Evolutionary conservation across 2,329 filamentous ascomycete species (phyloP), one percentile per base, ranked within the genome.

Genomic region (Aspergillus sergii): DNA sequence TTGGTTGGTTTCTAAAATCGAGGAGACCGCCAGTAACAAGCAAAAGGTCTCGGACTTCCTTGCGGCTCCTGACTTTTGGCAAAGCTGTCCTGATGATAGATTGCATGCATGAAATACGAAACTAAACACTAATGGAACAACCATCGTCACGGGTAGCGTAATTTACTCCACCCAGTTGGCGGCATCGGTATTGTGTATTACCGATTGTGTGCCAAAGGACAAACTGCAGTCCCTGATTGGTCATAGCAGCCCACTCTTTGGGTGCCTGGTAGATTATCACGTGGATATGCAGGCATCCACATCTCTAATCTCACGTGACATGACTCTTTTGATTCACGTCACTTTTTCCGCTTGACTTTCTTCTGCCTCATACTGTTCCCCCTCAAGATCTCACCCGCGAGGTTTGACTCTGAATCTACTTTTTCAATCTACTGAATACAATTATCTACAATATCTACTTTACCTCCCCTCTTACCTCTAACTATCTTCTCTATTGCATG

Each of bases 151-250:
- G 43, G 39, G 63, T 60, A 64, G 62, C 57, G 39, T 60, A 55
- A 63, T 60, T 51, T 26, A 30, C 30, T 43, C 48, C 46, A 30
- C 60, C 46, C 36, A 21, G 41, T 64, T 65, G 57, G 57, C 36
- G 61, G 58, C 45, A 59, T 61, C 61, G 59, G 60, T 60, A 69
- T 71, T 59, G 45, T 36, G 66, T 66, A 69, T 72, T 72, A 70
- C 69, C 57, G 43, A 19, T 56, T n/a, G 61, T 45, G 23, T 57
- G 34, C 54, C 64, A 73, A 68, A 76, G 73, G 74, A 72, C 73
- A 75, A 65, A 73, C 63, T 66, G 71, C 73, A 74, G 54, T 23
- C 60, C 63, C 54, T 73, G 65, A 75, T 76, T 76, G 71, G 74
- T 11, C 16, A n/a, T 4, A 0, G 2, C 2, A 7, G 12, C 6